Evolutionary conservation across 768 basidiomycete species (phyloP).

Genomic region (Cyathus striatus): DNA sequence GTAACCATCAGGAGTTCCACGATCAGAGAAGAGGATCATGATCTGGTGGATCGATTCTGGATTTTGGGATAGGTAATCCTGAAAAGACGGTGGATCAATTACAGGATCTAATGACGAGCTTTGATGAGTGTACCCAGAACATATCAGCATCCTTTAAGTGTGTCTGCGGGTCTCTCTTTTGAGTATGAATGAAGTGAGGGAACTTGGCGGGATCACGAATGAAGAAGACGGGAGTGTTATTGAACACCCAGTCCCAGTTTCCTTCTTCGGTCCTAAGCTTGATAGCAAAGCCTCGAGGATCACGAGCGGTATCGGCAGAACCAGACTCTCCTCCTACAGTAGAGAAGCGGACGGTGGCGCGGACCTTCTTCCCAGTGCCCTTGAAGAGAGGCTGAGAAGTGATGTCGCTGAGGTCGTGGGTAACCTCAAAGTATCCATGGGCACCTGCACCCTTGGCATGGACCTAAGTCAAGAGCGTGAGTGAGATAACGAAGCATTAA

Average conservation of each 20-base stretch:
- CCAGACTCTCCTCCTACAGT: conserved; percentile 90
- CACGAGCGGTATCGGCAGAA: conserved; percentile 87
- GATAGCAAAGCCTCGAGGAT: conserved; percentile 89
- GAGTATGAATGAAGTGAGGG: conserved; percentile 92
- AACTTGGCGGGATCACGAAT: conserved; percentile 86
- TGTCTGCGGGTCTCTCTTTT: conserved; percentile 88
- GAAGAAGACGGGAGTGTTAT: conserved; percentile 92
- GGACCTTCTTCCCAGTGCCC: conserved; percentile 62
- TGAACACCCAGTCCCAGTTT: conserved; percentile 89
- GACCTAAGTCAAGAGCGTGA: conserved; percentile 48
- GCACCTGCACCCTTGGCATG: conserved; percentile 93
- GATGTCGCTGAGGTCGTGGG: conserved; percentile 79
- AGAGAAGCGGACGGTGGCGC: conserved; percentile 82
- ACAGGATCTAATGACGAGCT: conserved; percentile 11
- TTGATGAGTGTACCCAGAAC: conserved; percentile 61
- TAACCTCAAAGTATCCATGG: conserved; percentile 90
- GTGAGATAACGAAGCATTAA: no score
- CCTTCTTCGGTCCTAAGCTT: conserved; percentile 90
- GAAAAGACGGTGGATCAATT: conserved; percentile 11
- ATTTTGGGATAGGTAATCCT: conserved; percentile 89
- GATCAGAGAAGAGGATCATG: conserved; percentile 91
- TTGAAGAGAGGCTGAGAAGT: conserved; percentile 68
- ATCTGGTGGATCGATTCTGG: conserved; percentile 88
- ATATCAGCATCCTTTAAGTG: conserved; percentile 84
- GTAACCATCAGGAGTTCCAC: conserved; percentile 89